phyloP scores from a whole-genome alignment of 805 yeast species.

The Metahyphopichia silvanorum region DNA sequence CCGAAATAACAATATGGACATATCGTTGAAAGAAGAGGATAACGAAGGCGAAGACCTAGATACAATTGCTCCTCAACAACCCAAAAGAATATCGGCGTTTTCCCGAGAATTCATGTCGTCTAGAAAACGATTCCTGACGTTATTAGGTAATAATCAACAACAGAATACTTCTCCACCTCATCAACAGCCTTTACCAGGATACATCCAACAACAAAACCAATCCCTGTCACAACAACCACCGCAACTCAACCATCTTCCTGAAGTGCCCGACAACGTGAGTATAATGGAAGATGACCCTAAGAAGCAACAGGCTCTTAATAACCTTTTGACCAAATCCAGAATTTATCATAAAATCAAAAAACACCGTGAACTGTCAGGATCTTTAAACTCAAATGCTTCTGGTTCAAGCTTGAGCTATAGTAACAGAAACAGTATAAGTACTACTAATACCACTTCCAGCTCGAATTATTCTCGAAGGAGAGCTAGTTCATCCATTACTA shows the following conservation, averaged over 20 bases:
- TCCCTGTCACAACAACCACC: too few species aligned
- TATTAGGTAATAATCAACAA: slow-evolving; percentile 7
- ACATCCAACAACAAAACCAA: too few species aligned
- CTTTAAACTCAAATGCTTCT: slow-evolving; percentile 19
- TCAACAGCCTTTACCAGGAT: too few species aligned
- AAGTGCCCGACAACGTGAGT: not conserved
- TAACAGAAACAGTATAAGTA: slow-evolving; percentile 19
- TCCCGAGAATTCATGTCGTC: slow-evolving; percentile 3
- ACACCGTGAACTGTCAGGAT: slow-evolving; percentile 33
- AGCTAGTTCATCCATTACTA: slow-evolving; percentile 5
- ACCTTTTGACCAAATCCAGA: slow-evolving; percentile 28
- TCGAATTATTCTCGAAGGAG: slow-evolving; percentile 19
- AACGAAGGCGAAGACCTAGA: slow-evolving; percentile 11
- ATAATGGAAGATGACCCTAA: slow-evolving; percentile 12
- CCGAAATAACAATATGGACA: not conserved
- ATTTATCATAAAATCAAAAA: slow-evolving; percentile 35
- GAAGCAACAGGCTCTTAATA: slow-evolving; percentile 17
- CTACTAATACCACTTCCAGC: slow-evolving; percentile 14
- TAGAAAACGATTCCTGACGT: slow-evolving; percentile 18
- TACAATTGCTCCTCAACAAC: not conserved
- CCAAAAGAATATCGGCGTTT: slow-evolving; percentile 5
- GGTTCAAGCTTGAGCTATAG: slow-evolving; percentile 12
- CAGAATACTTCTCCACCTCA: too few species aligned
- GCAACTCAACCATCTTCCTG: too few species aligned
- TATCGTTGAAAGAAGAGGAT: slow-evolving; percentile 15